Evolutionary conservation across 2,329 filamentous ascomycete genomes (phyloP), one percentile per base, ranked within the genome.

Genomic region (Monosporascus sp.): DNA sequence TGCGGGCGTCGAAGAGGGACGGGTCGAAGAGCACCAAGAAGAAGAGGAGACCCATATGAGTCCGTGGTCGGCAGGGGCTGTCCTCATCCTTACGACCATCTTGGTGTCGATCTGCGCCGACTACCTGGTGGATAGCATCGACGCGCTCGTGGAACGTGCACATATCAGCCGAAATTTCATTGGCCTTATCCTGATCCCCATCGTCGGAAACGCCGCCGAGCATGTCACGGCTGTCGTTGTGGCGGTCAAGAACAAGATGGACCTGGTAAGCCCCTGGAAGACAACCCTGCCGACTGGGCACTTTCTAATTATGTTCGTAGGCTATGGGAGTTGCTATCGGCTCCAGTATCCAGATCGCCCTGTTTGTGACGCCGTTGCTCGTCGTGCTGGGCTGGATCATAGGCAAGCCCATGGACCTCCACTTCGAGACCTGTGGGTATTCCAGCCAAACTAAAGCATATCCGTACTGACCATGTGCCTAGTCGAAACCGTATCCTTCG

Each of bases 181-280:
- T 61, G 88, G 88, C 75, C 74, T 91, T 48, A 89, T 91, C 48
- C 73, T 91, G 20, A 87, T 91, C 48, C 88, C 88, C 3, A 90
- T 91, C 59, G 88, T 91, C 35, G 88, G 88, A 44, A 91, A 91
- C 62, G 88, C 88, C 2, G 88, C 88, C 3, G 88, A 92, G 68
- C 88, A 92, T 63, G 88, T 91, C 39, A 92, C 89, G 1, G 89
- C 89, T 18, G 85, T 90, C 18, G 85, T 91, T 31, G 88, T 92
- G 25, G 88, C 89, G 0, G 76, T 85, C 58, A 87, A 89, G 69
- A 82, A 92, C 72, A 92, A 87, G 75, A 87, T 87, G 83, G 82
- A 86, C 63, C 72, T 86, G 49, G 67, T 69, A 61, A 58, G 54
- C 51, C 37, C 17, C 15, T 8, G 11, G 35, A 17, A 37, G n/a